Evolutionary conservation across 768 basidiomycete genomes (phyloP).

Genomic region (Tylopilus plumbeoviolaceoides): DNA sequence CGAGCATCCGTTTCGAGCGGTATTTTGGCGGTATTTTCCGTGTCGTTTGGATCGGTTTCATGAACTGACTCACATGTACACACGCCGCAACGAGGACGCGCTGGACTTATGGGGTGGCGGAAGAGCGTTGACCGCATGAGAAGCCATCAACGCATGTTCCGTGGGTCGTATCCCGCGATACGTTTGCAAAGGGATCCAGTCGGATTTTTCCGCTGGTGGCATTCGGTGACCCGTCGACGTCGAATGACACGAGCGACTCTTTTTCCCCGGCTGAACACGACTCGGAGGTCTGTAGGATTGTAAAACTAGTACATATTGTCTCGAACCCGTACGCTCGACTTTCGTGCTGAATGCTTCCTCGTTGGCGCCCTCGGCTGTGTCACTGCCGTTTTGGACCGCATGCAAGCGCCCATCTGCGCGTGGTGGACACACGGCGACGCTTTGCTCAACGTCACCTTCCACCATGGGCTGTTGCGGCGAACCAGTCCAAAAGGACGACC

Average conservation of each 20-base stretch:
- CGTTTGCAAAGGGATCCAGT: not conserved
- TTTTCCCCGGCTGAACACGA: no score
- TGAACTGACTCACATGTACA: not conserved
- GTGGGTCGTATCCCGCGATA: not conserved
- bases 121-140: not conserved
- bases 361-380: not conserved
- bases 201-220: conserved; percentile 1
- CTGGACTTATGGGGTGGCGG: not conserved
- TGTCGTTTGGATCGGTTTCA: conserved; percentile 4
- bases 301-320: no score
- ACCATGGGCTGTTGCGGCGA: conserved; percentile 71
- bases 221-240: not conserved
- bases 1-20: not conserved
- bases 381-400: conserved; percentile 12
- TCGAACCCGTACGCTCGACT: no score
- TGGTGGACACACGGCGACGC: not conserved
- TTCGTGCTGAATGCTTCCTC: not conserved
- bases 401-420: conserved; percentile 11
- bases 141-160: no score
- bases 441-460: not conserved
- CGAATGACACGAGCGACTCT: no score
- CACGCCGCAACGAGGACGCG: not conserved
- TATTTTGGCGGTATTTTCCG: not conserved
- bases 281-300: no score
- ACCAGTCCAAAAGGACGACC: conserved; percentile 28